Evolutionary conservation across 768 basidiomycete genomes (phyloP), one percentile per base, ranked within the genome.

Genomic region (Amanita rimosa): DNA sequence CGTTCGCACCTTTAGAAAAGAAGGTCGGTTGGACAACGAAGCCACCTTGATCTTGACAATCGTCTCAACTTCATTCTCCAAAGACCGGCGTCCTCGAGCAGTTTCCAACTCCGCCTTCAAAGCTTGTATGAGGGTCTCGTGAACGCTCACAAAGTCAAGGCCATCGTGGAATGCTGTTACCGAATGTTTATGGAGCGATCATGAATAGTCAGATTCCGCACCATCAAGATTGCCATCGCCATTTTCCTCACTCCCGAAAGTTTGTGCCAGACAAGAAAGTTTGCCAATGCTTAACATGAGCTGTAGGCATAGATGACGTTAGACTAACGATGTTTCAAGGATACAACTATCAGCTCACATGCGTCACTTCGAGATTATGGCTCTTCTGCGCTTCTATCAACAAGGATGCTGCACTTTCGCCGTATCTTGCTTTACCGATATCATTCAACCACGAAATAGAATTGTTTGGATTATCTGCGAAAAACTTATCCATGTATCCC

Each of bases 211-310:
- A 46, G 24, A 36, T 7, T 42, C 59, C 67, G 45, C 59, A 81
- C 85, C 74, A 60, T 79, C 81, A 11, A 86, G 66, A 49, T 67
- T 66, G 27, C 58, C 59, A 48, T 80, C 76, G 36, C 85, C 78
- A 13, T 66, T 50, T 13, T 65, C 63, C 29, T 69, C 66, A 1
- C 64, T 64, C 55, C 82, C 83, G 52, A 87, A 85, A 24, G 92
- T 67, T 49, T 89, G 80, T 1, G 86, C 86, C 11, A 96, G 69
- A 57, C 88, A 79, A 0, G 84, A 70, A 9, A 98, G 75, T 63
- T 97, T 97, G 17, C 89, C 89, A 22, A 97, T 78, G 58, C 91
- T 93, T 48, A 94, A 76, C 77, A 90, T 83, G 40, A 97, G 70
- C 94, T 98, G 57, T 44, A 2, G 16, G 14, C 27, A 48, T 34